Evolutionary conservation across 208 protist species (phyloP).

Genomic region (Wallacemonas rigidus): DNA sequence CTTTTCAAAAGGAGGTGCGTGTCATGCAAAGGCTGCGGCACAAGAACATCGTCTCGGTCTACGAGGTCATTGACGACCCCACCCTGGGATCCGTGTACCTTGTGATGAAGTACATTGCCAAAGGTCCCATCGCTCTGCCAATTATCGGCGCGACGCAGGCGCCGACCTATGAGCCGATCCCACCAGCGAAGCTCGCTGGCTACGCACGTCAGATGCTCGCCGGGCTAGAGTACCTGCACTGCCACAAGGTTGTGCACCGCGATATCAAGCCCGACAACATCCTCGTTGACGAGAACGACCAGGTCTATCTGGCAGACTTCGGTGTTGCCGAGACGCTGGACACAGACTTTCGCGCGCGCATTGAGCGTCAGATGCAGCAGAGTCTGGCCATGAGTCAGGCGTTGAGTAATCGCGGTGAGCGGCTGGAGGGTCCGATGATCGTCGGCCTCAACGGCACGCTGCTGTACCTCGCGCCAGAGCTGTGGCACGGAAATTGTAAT

Average conservation of each 20-base stretch:
- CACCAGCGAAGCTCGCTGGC: slow-evolving; percentile 28
- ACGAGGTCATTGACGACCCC: slow-evolving; percentile 97
- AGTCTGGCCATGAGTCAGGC: slow-evolving; percentile 53
- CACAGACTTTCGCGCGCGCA: slow-evolving; percentile 30
- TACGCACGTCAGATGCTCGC: slow-evolving; percentile 63
- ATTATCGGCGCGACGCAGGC: slow-evolving; percentile 24
- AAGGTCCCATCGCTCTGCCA: slow-evolving; percentile 55
- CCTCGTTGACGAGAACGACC: slow-evolving; percentile 53
- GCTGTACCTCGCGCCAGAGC: slow-evolving; percentile 81
- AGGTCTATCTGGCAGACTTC: slow-evolving; percentile 83
- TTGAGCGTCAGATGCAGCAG: slow-evolving; percentile 49
- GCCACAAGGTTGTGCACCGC: slow-evolving; percentile 77
- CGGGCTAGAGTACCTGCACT: slow-evolving; percentile 72
- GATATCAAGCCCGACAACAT: slow-evolving; percentile 92
- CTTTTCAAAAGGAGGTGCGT: slow-evolving; percentile 87
- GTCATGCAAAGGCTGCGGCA: slow-evolving; percentile 97
- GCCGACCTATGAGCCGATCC: slow-evolving; percentile 48
- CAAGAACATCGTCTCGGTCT: slow-evolving; percentile 94
- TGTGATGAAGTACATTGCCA: slow-evolving; percentile 93
- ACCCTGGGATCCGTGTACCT: slow-evolving; percentile 86
- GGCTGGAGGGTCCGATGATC: slow-evolving; percentile 39
- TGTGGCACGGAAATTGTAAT: slow-evolving; percentile 45
- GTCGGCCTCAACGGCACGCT: slow-evolving; percentile 71
- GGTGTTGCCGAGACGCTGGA: slow-evolving; percentile 81
- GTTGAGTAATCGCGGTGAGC: slow-evolving; percentile 37